Evolutionary conservation across 352 stramenopile species (phyloP), one percentile per base, ranked within the genome.

Genomic region (Phytophthora syringae): DNA sequence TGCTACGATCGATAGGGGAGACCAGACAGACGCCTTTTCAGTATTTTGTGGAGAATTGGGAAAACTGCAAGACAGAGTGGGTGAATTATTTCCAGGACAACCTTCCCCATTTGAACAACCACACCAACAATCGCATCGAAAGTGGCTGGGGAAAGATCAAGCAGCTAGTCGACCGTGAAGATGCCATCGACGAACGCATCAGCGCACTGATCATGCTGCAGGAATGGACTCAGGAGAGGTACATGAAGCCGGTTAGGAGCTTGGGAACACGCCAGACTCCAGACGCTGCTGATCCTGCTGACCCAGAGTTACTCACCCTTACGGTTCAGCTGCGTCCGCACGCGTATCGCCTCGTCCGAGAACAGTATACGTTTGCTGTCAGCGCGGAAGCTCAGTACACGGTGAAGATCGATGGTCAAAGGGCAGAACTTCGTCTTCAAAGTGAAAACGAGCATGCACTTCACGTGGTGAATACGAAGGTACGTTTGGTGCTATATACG

Each of bases 41-140:
- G n/a, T 66, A 66, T 21, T 66, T 60, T 28, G 37, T 54, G 1
- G 16, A 5, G 1, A 66, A 60, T 39, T 54, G 58, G 49, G 58
- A 66, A 16, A 54, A 16, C 0, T 54, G 45, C 49, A 54, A 53
- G 22, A 0, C 18, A 3, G 40, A 43, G 7, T 52, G 60, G 51
- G 51, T 68, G 0, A 21, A 51, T 7, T 63, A 63, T 16, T 16
- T 40, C 13, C 11, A 30, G 1, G 32, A 42, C 21, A 63, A 63
- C 32, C 30, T 63, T 1, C 43, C 44, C 7, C 44, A 54, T 9
- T 22, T 63, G 0, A 51, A 47, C 44, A 63, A 54, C 3, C 43
- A 62, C 21, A 62, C 43, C 9, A 53, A 54, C 32, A 63, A 63
- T 13, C 43, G 44, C 4, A 63, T 63, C 16, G 32, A 63, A 21